Evolutionary conservation across 331 rosid species (phyloP).

Genomic region (Telfairia occidentalis): DNA sequence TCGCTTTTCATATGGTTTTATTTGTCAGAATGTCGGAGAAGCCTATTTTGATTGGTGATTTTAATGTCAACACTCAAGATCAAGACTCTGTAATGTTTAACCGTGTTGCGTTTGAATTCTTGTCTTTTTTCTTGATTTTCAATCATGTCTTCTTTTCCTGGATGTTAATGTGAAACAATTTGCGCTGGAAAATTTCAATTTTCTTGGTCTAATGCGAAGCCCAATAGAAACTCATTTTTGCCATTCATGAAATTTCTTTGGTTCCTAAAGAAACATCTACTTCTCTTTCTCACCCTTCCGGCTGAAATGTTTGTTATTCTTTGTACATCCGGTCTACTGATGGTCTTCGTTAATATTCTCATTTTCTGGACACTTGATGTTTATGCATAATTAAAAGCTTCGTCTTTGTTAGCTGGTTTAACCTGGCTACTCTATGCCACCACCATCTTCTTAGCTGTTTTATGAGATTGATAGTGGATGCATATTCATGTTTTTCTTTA

Average conservation of each 20-base stretch:
- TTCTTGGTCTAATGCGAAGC: not conserved
- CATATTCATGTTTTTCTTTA: conserved; percentile 3
- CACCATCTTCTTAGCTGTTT: not conserved
- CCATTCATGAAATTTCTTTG: not conserved
- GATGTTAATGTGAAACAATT: not conserved
- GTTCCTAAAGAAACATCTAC: not conserved
- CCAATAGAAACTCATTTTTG: not conserved
- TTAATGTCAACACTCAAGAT: not conserved
- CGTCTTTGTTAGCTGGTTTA: not conserved
- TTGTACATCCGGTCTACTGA: not conserved
- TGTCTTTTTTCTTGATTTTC: not conserved
- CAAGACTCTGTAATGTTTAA: not conserved
- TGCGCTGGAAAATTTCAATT: not conserved
- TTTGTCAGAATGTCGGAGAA: not conserved
- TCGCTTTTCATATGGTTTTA: not conserved
- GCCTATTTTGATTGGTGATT: not conserved
- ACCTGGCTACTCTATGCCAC: not conserved
- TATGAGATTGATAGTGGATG: not conserved
- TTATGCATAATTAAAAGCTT: not conserved
- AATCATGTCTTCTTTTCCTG: not conserved
- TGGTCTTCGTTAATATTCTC: not conserved
- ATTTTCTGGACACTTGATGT: not conserved
- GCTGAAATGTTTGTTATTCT: not conserved
- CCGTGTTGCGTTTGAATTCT: not conserved
- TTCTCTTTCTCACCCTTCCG: not conserved